Percentiles rank a stretch among this genome's conserved stretches.
Conservation (phyloP, 495 filamentous ascomycete species). For the Sporormia fimetaria region DNA sequence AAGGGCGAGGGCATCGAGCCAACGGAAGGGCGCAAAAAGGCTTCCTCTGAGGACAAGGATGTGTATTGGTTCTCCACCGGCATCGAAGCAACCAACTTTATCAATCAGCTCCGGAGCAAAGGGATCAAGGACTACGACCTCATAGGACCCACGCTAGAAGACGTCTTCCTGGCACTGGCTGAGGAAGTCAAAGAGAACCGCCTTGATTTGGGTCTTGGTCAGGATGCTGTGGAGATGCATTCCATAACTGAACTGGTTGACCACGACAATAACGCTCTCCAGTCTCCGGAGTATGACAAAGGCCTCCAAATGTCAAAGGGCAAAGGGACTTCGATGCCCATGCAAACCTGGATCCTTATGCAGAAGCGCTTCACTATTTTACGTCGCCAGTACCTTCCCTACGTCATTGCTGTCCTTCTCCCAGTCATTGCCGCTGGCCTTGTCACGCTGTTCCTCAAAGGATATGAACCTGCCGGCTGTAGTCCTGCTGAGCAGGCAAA, state of each 20-base stretch:
- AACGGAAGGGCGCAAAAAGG: constrained; percentile 45
- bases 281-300: constrained; percentile 13
- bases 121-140: constrained; percentile 63
- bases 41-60: constrained; percentile 15
- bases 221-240: not conserved
- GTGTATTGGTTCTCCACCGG: constrained; percentile 54
- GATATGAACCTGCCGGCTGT: constrained; percentile 47
- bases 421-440: constrained; percentile 66
- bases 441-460: constrained; percentile 57
- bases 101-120: constrained; percentile 50
- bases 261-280: not conserved
- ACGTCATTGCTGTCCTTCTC: constrained; percentile 56
- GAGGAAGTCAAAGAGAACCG: constrained; percentile 41
- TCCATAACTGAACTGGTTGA: constrained; percentile 3
- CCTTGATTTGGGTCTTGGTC: constrained; percentile 1
- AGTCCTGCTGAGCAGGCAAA: constrained; percentile 37
- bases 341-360: constrained; percentile 63
- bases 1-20: constrained; percentile 16
- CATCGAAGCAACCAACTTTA: constrained; percentile 50
- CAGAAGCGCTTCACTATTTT: constrained; percentile 66
- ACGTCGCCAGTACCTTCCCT: constrained; percentile 63
- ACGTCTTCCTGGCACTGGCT: constrained; percentile 75
- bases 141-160: constrained; percentile 75
- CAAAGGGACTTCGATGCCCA: constrained; percentile 47
- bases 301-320: constrained; percentile 48